Conservation (phyloP, 2,329 filamentous ascomycete genomes). For the Talaromyces sp. region DNA sequence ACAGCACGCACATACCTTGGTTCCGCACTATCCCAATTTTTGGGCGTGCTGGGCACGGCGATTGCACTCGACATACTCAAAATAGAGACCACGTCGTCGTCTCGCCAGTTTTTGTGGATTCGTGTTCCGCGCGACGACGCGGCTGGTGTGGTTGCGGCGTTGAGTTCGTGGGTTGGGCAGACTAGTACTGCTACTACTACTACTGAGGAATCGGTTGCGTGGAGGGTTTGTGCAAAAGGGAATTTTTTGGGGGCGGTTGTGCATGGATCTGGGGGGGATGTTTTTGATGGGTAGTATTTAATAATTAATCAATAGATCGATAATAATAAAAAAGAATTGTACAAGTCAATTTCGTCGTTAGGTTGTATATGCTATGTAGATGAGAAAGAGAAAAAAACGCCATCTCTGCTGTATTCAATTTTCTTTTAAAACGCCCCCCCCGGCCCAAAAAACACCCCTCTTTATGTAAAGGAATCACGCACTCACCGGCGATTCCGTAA, state of each 20-base stretch:
- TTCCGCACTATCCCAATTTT: constrained; percentile 44
- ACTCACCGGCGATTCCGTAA: not conserved
- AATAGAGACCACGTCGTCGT: constrained; percentile 17
- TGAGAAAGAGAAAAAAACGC: too few relatives aligned
- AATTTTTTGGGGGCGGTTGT: constrained; percentile 33
- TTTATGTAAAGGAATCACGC: too few relatives aligned
- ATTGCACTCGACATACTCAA: constrained; percentile 47
- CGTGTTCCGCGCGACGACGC: constrained; percentile 43
- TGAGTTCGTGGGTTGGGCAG: constrained; percentile 44
- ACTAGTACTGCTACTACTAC: not conserved
- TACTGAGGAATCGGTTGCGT: constrained; percentile 26
- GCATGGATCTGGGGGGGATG: constrained; percentile 28
- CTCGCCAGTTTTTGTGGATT: constrained; percentile 32
- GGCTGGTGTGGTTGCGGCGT: constrained; percentile 36
- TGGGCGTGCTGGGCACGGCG: constrained; percentile 43
- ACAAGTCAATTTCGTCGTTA: not conserved
- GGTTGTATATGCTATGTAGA: not conserved
- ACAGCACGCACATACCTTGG: constrained; percentile 44
- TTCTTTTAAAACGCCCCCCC: too few relatives aligned
- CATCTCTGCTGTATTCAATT: not conserved
- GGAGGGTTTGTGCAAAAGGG: constrained; percentile 35
- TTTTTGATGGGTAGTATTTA: constrained; percentile 21
- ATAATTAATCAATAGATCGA: not conserved
- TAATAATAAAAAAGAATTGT: not conserved
- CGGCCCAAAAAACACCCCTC: too few relatives aligned